Conservation (phyloP, 2,329 filamentous ascomycete species). For the Trichoderma citrinoviride region DNA sequence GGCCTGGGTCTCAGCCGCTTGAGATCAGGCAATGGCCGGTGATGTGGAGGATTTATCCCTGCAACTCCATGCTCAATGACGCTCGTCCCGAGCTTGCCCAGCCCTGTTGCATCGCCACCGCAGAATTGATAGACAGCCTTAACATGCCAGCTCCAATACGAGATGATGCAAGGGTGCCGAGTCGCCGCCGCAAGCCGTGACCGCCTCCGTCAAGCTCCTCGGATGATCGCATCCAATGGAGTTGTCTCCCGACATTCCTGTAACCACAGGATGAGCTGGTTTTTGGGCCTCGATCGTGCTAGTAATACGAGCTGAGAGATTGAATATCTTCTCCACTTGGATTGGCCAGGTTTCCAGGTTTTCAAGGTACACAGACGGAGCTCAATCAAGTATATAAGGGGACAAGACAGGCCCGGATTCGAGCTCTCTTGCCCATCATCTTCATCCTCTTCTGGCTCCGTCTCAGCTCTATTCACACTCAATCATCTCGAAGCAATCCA, state of each 20-base stretch:
- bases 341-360: not conserved
- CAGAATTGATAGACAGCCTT: not conserved
- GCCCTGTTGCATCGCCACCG: conserved; percentile 10
- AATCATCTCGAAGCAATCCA: not conserved
- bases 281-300: not conserved
- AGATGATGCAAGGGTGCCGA: not conserved
- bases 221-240: conserved; percentile 12
- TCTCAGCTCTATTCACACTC: not conserved
- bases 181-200: not conserved
- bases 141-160: not conserved
- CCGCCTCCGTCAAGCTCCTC: not conserved
- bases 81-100: not conserved
- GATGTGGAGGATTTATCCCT: not conserved
- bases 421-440: not conserved
- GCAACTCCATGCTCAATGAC: not conserved
- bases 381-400: conserved; percentile 1
- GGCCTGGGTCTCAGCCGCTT: not conserved
- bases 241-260: not conserved
- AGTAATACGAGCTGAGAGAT: not conserved
- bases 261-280: not conserved
- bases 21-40: not conserved
- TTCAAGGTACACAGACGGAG: not conserved
- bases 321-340: not conserved
- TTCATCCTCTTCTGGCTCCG: not conserved
- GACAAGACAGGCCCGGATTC: not conserved